Conservation (phyloP, 2,329 filamentous ascomycete species). For the Penicillium polonicum region DNA sequence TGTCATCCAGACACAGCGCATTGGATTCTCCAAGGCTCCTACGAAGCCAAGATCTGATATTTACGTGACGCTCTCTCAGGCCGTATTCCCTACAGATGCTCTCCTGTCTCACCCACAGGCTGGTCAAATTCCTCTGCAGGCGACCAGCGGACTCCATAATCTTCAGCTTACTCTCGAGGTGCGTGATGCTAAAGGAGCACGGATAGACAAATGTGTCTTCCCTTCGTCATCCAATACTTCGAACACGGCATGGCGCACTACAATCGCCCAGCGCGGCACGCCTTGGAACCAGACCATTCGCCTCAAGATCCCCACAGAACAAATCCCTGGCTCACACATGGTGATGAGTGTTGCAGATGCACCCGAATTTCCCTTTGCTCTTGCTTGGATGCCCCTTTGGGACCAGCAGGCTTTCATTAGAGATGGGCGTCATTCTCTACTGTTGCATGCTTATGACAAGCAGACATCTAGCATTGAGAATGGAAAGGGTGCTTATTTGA, state of each 20-base stretch:
- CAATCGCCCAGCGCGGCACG: slow-evolving; percentile 73
- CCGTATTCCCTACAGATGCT: slow-evolving; percentile 68
- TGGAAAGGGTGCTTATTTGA: slow-evolving; percentile 84
- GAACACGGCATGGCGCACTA: slow-evolving; percentile 84
- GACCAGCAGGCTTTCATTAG: slow-evolving; percentile 83
- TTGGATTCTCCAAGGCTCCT: slow-evolving; percentile 90
- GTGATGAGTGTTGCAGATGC: slow-evolving; percentile 87
- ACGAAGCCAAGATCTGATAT: slow-evolving; percentile 89
- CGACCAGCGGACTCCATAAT: slow-evolving; percentile 65
- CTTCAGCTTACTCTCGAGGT: slow-evolving; percentile 89
- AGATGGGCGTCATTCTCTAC: slow-evolving; percentile 76
- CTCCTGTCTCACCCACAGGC: slow-evolving; percentile 69
- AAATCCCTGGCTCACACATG: slow-evolving; percentile 80
- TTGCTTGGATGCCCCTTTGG: slow-evolving; percentile 93
- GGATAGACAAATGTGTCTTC: slow-evolving; percentile 84
- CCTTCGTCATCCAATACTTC: slow-evolving; percentile 77
- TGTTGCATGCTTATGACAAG: slow-evolving; percentile 91
- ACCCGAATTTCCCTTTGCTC: slow-evolving; percentile 82
- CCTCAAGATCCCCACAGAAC: slow-evolving; percentile 71
- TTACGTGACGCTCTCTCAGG: slow-evolving; percentile 80
- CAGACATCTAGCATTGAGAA: slow-evolving; percentile 69
- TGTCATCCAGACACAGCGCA: slow-evolving; percentile 77
- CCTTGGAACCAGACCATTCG: slow-evolving; percentile 87
- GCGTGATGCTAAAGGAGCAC: slow-evolving; percentile 71
- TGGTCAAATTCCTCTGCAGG: slow-evolving; percentile 73